A percentile compares a stretch with the other conserved stretches of the same genome.
Evolutionary conservation across 1,284 basidiomycete genomes (phyloP).

Genomic region (Sanghuangporus weigelae): DNA sequence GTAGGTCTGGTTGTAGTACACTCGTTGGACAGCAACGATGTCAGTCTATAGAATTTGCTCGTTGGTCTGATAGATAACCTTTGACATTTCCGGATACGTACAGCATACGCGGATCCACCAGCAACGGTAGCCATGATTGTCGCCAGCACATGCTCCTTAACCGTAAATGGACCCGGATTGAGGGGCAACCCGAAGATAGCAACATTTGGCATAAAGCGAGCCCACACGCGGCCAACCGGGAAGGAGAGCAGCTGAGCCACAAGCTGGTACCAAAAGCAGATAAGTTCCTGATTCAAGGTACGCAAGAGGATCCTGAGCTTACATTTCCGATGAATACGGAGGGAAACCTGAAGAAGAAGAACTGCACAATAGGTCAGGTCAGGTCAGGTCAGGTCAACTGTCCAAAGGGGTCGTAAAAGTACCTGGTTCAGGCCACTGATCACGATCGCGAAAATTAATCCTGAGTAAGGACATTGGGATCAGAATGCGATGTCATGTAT

Average conservation of each 20-base stretch:
- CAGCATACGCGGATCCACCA: constrained; percentile 51
- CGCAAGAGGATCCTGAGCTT: background rate
- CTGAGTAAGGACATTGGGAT: constrained; percentile 20
- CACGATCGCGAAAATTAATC: constrained; percentile 40
- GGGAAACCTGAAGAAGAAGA: constrained; percentile 50
- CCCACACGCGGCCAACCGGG: constrained; percentile 41
- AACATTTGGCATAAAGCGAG: constrained; percentile 35
- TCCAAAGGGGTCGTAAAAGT: constrained; percentile 43
- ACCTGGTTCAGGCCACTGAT: constrained; percentile 50
- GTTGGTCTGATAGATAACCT: background rate
- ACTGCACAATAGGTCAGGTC: constrained; percentile 28
- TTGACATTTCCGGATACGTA: constrained; percentile 19
- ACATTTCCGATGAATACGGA: constrained; percentile 34
- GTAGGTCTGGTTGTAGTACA: constrained; percentile 25
- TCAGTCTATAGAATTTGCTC: constrained; percentile 26
- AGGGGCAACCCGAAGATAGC: constrained; percentile 38
- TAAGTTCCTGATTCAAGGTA: background rate
- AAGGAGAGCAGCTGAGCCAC: constrained; percentile 44
- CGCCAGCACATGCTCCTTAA: constrained; percentile 42
- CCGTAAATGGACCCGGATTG: constrained; percentile 44
- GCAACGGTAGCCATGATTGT: constrained; percentile 49
- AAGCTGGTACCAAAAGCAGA: constrained; percentile 25
- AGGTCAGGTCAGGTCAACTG: background rate
- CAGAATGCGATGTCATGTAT: constrained; percentile 27
- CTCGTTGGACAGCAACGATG: constrained; percentile 27